phyloP scores from a whole-genome alignment of 164 flowering plant genomes.

The Sedum album region DNA sequence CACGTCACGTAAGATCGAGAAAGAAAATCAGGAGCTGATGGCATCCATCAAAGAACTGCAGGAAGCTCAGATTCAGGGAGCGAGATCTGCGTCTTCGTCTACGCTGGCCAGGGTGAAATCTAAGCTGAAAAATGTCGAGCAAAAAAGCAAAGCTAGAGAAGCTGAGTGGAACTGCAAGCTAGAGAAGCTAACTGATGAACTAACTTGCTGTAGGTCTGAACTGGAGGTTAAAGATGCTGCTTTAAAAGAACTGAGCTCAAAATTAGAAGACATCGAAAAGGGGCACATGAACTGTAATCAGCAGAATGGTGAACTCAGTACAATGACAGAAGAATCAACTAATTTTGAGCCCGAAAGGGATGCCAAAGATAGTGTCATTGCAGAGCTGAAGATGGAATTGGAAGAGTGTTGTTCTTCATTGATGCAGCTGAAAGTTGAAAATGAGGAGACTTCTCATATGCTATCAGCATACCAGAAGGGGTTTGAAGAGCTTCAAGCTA shows the following conservation, averaged over 20 bases:
- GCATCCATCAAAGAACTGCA: slow-evolving; percentile 25
- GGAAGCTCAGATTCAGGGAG: slow-evolving; percentile 28
- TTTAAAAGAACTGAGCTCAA: not conserved
- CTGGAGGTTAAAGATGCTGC: not conserved
- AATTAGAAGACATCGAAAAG: not conserved
- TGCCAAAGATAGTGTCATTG: slow-evolving; percentile 15
- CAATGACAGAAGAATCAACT: slow-evolving; percentile 17
- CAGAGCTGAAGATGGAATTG: slow-evolving; percentile 24
- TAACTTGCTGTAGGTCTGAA: slow-evolving; percentile 12
- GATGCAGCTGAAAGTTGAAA: slow-evolving; percentile 33
- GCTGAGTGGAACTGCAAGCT: slow-evolving; percentile 26
- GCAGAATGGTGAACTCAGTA: slow-evolving; percentile 22
- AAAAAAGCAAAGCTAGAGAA: slow-evolving; percentile 26
- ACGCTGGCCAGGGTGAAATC: slow-evolving; percentile 19
- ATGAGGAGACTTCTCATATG: slow-evolving; percentile 41
- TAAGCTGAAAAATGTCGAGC: slow-evolving; percentile 29
- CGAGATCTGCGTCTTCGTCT: slow-evolving; percentile 22
- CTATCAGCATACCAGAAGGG: slow-evolving; percentile 26
- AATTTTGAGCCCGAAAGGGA: slow-evolving; percentile 14
- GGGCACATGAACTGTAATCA: slow-evolving; percentile 19
- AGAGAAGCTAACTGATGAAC: slow-evolving; percentile 26
- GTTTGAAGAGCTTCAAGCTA: slow-evolving; percentile 16
- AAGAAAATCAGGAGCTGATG: slow-evolving; percentile 31
- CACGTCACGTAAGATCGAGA: slow-evolving; percentile 32
- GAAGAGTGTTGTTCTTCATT: slow-evolving; percentile 23